Evolutionary conservation across 2,329 filamentous ascomycete genomes (phyloP), one percentile per base, ranked within the genome.

Genomic region (Colletotrichum higginsianum): DNA sequence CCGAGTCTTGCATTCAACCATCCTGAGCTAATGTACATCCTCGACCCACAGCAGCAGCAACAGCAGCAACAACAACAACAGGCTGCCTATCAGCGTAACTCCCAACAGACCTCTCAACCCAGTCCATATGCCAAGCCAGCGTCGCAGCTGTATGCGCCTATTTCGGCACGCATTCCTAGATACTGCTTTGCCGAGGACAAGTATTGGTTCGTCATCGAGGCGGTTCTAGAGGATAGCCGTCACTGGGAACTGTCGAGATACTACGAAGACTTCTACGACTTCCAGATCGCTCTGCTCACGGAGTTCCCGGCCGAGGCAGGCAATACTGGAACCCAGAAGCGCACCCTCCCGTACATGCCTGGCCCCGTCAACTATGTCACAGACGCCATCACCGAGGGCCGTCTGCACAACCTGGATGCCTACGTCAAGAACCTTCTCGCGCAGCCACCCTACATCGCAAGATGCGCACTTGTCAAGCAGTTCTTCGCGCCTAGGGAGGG

Each of bases 201-300:
- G 81, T 98, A 98, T 82, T 98, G 96, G 94, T 99, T 98, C 79
- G 94, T 98, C 66, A 96, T 99, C 71, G 95, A 98, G 81, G 94
- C 94, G 30, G 89, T 92, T 77, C 90, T 98, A 81, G 94, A 98
- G 78, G 95, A 98, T 79, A 95, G 95, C 58, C 89, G 94, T 57
- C 92, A 94, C 79, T 98, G 95, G 95, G 95, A 98, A 80, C 85
- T 99, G 61, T 96, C 94, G 49, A 91, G 96, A 74, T 96, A 97
- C 79, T 99, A 99, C 79, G 95, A 98, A 81, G 96, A 98, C 84
- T 99, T 99, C 80, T 99, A 98, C 83, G 96, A 98, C 81, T 96
- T 98, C 81, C 96, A 99, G 81, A 98, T 98, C 79, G 94, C 95
- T 42, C 90, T 99, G 11, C 89, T 99, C 60, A 96, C 95, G 55